Evolutionary conservation across 2,329 filamentous ascomycete species (phyloP).

Genomic region (Fusarium sp.): DNA sequence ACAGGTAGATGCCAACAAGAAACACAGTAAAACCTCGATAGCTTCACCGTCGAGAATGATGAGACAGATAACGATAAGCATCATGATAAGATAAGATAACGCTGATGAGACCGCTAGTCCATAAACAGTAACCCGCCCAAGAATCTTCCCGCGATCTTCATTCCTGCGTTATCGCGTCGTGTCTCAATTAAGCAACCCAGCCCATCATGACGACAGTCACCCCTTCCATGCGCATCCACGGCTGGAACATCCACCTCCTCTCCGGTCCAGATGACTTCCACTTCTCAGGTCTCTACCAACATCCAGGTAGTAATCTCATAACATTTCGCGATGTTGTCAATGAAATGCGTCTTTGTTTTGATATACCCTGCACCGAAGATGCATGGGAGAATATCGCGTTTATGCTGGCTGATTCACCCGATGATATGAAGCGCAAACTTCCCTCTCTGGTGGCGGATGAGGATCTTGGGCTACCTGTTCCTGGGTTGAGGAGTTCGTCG

Average conservation of each 20-base stretch:
- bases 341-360: constrained; percentile 34
- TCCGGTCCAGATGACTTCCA: not conserved
- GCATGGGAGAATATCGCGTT: constrained; percentile 18
- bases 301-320: not conserved
- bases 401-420: not conserved
- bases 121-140: not conserved
- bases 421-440: not conserved
- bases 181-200: not conserved
- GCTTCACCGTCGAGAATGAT: accelerated
- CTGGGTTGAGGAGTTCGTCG: not conserved
- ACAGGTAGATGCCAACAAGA: too few relatives aligned
- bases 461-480: not conserved
- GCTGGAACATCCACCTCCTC: not conserved
- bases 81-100: not conserved
- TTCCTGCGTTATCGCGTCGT: not conserved
- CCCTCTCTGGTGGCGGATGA: not conserved
- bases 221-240: not conserved
- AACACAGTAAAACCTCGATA: too few relatives aligned
- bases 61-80: not conserved
- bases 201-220: not conserved
- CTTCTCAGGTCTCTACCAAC: constrained; percentile 12
- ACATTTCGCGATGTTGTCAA: constrained; percentile 28
- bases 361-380: constrained; percentile 3
- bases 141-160: not conserved
- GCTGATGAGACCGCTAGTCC: not conserved